phyloP scores from a whole-genome alignment of 495 filamentous ascomycete genomes.

The Xylaria intraflava region DNA sequence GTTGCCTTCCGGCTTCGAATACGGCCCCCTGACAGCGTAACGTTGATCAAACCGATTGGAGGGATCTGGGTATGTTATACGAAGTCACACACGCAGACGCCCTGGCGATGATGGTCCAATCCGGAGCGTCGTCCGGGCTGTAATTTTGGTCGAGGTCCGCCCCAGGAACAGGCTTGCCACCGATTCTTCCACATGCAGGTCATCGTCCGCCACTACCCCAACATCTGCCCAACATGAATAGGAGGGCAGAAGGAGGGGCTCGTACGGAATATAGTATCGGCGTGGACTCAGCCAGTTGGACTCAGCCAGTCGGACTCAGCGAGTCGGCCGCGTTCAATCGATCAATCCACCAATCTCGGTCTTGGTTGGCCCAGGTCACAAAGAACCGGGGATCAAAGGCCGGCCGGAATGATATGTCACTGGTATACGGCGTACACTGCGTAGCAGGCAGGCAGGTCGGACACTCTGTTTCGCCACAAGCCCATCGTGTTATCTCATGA shows the following conservation, averaged over 20 bases:
- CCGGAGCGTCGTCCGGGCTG: too few species aligned
- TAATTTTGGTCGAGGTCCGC: neutral
- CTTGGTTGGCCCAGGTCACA: neutral
- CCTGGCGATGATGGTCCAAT: neutral
- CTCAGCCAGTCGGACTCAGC: too few species aligned
- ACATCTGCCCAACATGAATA: too few species aligned
- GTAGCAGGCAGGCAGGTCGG: too few species aligned
- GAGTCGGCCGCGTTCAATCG: too few species aligned
- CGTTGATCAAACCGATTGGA: conserved; percentile 1
- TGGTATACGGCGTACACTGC: neutral
- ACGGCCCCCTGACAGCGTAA: neutral
- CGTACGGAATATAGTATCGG: neutral
- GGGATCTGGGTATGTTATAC: neutral
- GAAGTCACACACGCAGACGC: neutral
- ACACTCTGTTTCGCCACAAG: neutral
- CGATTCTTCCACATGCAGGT: conserved; percentile 5
- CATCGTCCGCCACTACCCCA: conserved; percentile 3
- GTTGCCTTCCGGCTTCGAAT: neutral
- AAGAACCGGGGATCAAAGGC: neutral
- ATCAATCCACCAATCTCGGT: neutral
- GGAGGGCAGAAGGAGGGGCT: neutral
- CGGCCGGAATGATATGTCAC: neutral
- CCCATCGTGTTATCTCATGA: neutral
- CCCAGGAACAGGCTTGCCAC: conserved; percentile 7
- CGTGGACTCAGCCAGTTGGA: too few species aligned